Evolutionary conservation across 305 asterid genomes (phyloP).

Genomic region (Lippia alba): DNA sequence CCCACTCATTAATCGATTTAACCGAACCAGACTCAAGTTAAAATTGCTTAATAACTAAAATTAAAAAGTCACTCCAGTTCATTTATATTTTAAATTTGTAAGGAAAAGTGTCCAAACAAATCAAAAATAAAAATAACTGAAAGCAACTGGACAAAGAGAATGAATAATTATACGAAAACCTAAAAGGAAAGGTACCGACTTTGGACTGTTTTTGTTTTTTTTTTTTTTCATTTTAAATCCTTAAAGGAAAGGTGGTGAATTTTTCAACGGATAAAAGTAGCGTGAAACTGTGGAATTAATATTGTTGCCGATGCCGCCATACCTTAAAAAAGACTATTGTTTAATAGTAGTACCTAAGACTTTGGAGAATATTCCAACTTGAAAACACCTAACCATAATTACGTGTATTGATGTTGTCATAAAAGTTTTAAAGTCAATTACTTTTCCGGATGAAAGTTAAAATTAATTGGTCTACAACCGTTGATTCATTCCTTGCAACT

Average conservation of each 20-base stretch:
- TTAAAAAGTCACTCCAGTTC: too few relatives aligned
- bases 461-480: constrained; percentile 1
- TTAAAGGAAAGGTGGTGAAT: background rate
- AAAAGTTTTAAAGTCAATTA: background rate
- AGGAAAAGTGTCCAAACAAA: background rate
- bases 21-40: too few relatives aligned
- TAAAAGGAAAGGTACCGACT: constrained; percentile 34
- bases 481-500: background rate
- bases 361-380: constrained; percentile 27
- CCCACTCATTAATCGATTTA: too few relatives aligned
- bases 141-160: constrained; percentile 4
- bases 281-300: constrained; percentile 13
- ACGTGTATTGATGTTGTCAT: background rate
- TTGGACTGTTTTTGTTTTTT: constrained; percentile 22
- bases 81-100: too few relatives aligned
- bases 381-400: background rate
- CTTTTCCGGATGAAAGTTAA: background rate
- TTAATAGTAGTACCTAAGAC: background rate
- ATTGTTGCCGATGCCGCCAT: background rate
- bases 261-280: constrained; percentile 2
- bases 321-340: too few relatives aligned
- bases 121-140: background rate
- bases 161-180: background rate
- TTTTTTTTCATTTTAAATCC: constrained; percentile 3
- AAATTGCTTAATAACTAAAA: too few relatives aligned